phyloP scores from a whole-genome alignment of 139 green algal genomes.

The Chlorella sp. region DNA sequence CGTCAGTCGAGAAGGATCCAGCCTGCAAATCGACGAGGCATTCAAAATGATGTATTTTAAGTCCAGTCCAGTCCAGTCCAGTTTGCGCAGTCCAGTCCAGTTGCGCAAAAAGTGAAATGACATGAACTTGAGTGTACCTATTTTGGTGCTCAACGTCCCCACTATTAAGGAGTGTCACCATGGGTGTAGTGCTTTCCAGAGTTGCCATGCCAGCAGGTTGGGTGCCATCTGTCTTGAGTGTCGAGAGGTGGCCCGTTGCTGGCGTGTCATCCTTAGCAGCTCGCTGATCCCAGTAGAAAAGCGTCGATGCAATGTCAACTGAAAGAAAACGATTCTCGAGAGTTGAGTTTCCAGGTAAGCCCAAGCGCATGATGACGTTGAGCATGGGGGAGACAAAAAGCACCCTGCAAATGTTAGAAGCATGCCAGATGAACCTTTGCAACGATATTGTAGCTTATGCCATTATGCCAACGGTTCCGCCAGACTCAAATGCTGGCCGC shows the following conservation, averaged over 20 bases:
- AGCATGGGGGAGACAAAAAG: constrained; percentile 96
- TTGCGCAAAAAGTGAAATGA: background rate
- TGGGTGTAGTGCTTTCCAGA: no score
- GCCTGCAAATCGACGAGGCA: no score
- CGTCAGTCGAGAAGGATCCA: constrained; percentile 63
- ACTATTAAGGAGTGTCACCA: no score
- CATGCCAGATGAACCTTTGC: background rate
- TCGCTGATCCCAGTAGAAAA: constrained; percentile 91
- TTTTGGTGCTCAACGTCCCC: background rate
- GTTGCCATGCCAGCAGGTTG: background rate
- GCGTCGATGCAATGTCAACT: constrained; percentile 88
- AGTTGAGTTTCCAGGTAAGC: constrained; percentile 65
- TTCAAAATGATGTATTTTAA: no score
- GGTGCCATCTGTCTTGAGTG: background rate
- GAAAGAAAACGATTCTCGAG: constrained; percentile 90
- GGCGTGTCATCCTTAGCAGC: background rate
- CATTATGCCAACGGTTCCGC: no score
- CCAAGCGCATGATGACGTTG: constrained; percentile 80
- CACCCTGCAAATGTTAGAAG: constrained; percentile 31
- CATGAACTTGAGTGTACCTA: no score
- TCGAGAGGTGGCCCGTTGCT: no score
- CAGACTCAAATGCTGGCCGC: no score
- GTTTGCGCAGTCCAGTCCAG: no score
- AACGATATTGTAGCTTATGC: no score
- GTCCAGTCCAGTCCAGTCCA: no score